Base-by-base conservation (phyloP, 176 grass and related monocot genomes). In the Neostapfia colusana region DNA sequence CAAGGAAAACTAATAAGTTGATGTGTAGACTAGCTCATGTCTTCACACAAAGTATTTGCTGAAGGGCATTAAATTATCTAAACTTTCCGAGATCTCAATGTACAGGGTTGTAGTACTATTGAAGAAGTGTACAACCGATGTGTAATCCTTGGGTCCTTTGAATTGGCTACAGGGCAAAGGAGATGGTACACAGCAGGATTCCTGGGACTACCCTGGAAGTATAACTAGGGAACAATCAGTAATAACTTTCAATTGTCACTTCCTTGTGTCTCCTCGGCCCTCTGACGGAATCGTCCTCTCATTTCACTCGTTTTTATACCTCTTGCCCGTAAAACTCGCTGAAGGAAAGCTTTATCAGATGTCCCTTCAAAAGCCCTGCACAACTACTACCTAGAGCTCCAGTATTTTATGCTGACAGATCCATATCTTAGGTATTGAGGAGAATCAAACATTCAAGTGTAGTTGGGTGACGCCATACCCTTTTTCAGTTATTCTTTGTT, bases 311-410 rank as follows among this genome's bases (percentile, higher is more conserved):
- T 16, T 84, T 12, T 41, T 49, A 39, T 48, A 31, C 15, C 16
- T 11, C 17, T 14, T 79, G 16, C 35, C 35, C 20, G 38, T 26
- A 42, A 69, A 69, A 69, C 23, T 40, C 20, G 18, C 37, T 65
- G 8, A 70, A 71, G 55, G 18, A 31, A 45, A 43, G 27, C 17
- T 38, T 46, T 58, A 76, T 76, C 76, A 51, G 58, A 76, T 76
- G 56, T 88, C 70, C 6, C 48, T 70, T 88, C 86, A 53, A 53
- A 58, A 11, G 63, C 2, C 45, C 54, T 79, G n/a, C 69, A 66
- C 55, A 44, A 23, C 40, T 60, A 62, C 6, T 54, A 73, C 34
- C 39, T 73, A 73, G 18, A 31, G 12, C 62, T 78, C n/a, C 76
- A 60, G 59, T 67, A 87, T 88, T 79, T 79, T 79, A 31, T 31